Conservation (phyloP, 2,329 filamentous ascomycete species). For the Diplocarpon rosae region DNA sequence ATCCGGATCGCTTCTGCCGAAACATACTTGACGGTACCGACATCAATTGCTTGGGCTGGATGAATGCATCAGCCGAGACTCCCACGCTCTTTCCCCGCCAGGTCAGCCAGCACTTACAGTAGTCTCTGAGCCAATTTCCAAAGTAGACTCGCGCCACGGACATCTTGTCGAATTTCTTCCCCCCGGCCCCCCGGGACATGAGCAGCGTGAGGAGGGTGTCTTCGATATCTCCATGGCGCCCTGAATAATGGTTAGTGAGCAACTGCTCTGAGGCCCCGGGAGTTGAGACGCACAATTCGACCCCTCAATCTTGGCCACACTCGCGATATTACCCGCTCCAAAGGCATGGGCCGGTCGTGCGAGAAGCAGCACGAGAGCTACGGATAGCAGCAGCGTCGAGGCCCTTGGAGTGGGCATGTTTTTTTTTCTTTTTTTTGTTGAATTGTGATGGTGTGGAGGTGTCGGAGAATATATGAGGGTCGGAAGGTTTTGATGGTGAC, state of each 20-base stretch:
- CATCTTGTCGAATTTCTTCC: slow-evolving; percentile 81
- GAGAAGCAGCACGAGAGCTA: slow-evolving; percentile 54
- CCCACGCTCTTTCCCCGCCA: not conserved
- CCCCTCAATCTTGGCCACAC: slow-evolving; percentile 69
- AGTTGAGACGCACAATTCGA: slow-evolving; percentile 54
- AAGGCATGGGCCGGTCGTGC: slow-evolving; percentile 64
- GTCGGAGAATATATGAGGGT: too few relatives aligned
- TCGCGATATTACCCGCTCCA: slow-evolving; percentile 80
- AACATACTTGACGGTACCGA: slow-evolving; percentile 83
- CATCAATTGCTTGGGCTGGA: slow-evolving; percentile 71
- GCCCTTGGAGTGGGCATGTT: slow-evolving; percentile 23
- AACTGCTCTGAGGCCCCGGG: not conserved
- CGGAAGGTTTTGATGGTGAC: too few relatives aligned
- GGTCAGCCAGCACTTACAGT: slow-evolving; percentile 36
- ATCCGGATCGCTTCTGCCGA: slow-evolving; percentile 86
- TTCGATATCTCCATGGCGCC: slow-evolving; percentile 87
- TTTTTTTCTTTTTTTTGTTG: slow-evolving; percentile 6
- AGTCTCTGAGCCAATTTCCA: slow-evolving; percentile 90
- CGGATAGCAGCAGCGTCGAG: slow-evolving; percentile 21
- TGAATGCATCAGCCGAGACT: not conserved
- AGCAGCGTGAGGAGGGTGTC: slow-evolving; percentile 68
- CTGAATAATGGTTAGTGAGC: slow-evolving; percentile 28
- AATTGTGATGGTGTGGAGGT: not conserved
- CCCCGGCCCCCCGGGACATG: slow-evolving; percentile 49
- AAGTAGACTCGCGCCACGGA: slow-evolving; percentile 87